Evolutionary conservation across 768 basidiomycete genomes (phyloP).

Genomic region (Mycena belliarum): DNA sequence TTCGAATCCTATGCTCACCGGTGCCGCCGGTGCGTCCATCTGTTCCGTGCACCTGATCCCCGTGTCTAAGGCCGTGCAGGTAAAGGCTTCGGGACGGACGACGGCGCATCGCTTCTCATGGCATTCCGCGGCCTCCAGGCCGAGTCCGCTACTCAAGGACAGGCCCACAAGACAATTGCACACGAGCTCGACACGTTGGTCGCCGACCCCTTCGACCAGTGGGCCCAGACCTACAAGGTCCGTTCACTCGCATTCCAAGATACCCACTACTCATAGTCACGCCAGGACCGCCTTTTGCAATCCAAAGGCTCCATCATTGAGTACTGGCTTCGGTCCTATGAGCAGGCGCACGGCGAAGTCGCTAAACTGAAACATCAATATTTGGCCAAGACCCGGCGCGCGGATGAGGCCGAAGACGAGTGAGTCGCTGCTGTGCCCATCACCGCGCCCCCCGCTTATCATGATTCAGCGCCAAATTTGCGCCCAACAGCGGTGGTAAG

Average conservation of each 20-base stretch:
- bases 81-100: conserved; percentile 74
- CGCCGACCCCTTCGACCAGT: conserved; percentile 76
- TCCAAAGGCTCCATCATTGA: conserved; percentile 61
- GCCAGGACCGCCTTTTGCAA: conserved; percentile 61
- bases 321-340: conserved; percentile 70
- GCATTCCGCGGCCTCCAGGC: conserved; percentile 79
- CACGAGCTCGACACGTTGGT: conserved; percentile 77
- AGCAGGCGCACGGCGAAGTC: conserved; percentile 67
- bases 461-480: conserved; percentile 75
- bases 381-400: conserved; percentile 72
- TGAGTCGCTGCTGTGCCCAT: conserved; percentile 42
- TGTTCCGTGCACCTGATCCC: neutral
- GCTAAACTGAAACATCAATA: conserved; percentile 77
- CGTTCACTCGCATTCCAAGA: conserved; percentile 18
- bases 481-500: conserved; percentile 59
- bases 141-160: conserved; percentile 72
- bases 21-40: conserved; percentile 44
- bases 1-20: conserved; percentile 48
- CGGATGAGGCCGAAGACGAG: conserved; percentile 95
- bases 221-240: conserved; percentile 78
- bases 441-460: conserved; percentile 18
- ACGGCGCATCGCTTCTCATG: conserved; percentile 80
- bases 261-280: conserved; percentile 2
- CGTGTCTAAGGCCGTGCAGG: conserved; percentile 35
- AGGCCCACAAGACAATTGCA: conserved; percentile 68